A percentile compares a stretch with the other conserved stretches of the same genome.
Conservation (phyloP, 2,329 filamentous ascomycete species). For the Lachnum nothofagi region DNA sequence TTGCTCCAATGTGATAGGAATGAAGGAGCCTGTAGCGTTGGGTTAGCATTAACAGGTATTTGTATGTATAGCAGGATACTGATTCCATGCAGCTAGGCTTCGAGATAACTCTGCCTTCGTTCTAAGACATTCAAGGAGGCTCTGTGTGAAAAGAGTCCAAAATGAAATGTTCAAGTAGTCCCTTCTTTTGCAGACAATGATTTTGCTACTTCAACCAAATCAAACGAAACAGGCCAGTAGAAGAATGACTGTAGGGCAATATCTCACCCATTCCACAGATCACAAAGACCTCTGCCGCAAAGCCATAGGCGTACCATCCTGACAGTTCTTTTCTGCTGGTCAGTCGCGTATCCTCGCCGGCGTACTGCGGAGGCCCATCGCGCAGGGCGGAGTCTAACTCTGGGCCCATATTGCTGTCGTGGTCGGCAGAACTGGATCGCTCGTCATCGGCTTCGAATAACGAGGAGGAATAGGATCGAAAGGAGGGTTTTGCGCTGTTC, state of each 20-base stretch:
- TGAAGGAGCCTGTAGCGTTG: conserved; percentile 68
- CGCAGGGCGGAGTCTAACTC: conserved; percentile 33
- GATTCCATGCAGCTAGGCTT: too few species aligned
- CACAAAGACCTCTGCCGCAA: conserved; percentile 93
- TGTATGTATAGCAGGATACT: too few species aligned
- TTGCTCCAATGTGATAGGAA: conserved; percentile 91
- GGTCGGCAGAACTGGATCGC: conserved; percentile 41
- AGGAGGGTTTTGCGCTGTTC: conserved; percentile 46
- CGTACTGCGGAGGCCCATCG: conserved; percentile 49
- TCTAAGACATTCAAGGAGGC: too few species aligned
- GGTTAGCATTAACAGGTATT: conserved; percentile 13
- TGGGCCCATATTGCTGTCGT: conserved; percentile 31
- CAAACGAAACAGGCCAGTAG: not conserved
- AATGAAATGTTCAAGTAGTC: too few species aligned
- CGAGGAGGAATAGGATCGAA: conserved; percentile 53
- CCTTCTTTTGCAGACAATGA: too few species aligned
- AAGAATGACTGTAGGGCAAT: not conserved
- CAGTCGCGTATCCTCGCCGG: conserved; percentile 79
- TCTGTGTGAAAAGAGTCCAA: too few species aligned
- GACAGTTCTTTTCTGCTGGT: conserved; percentile 82
- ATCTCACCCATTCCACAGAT: conserved; percentile 76
- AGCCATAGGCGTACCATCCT: conserved; percentile 95
- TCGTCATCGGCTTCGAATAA: conserved; percentile 65
- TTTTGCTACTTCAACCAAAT: not conserved
- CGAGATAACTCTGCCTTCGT: too few species aligned